Base-by-base conservation (phyloP, 2,329 filamentous ascomycete genomes). In the Fusarium sp. region DNA sequence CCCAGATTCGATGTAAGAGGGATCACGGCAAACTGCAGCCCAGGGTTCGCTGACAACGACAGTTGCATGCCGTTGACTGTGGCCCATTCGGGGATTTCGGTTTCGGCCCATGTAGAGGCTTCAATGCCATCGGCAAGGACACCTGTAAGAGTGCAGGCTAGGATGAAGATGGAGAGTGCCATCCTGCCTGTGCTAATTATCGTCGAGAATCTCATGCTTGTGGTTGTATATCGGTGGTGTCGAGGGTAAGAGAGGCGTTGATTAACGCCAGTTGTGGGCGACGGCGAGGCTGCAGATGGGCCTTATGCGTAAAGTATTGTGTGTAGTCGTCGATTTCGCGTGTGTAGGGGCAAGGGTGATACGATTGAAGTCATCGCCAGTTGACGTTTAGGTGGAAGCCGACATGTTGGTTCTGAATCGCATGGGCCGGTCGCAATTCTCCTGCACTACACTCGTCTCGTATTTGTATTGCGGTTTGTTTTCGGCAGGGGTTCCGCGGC, bases 1-100 rank as follows among this genome's bases (percentile, higher is more conserved):
- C 85, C 86, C 41, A 84, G 71, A 14, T 74, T 79, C 42, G 72
- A 60, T 0, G 85, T 87, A 65, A 87, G 79, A 18, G 86, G 86
- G 41, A 86, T 82, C 24, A 87, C 81, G 26, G 81, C 80, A 70
- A 84, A 86, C 22, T 84, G 75, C 41, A 81, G 57, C 5, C 75
- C 74, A 15, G 78, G 68, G 26, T 75, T 78, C 10, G 77, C 71
- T 22, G 79, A 79, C 11, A 87, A 70, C 44, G 79, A 78, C 53
- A 88, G 79, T 45, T 83, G 80, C 81, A 88, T 83, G 53, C 80
- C 79, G 41, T 81, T 83, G 26, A 79, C 76, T 7, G 76, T 60
- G 59, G 83, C 81, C 83, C 83, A 86, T 35, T 78, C 73, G 7
- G 84, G 83, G 1, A 83, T 75, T 6, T 82, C 77, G 39, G 73